Conservation (phyloP, 73 alveolate species). For the Tetrahymena borealis region DNA sequence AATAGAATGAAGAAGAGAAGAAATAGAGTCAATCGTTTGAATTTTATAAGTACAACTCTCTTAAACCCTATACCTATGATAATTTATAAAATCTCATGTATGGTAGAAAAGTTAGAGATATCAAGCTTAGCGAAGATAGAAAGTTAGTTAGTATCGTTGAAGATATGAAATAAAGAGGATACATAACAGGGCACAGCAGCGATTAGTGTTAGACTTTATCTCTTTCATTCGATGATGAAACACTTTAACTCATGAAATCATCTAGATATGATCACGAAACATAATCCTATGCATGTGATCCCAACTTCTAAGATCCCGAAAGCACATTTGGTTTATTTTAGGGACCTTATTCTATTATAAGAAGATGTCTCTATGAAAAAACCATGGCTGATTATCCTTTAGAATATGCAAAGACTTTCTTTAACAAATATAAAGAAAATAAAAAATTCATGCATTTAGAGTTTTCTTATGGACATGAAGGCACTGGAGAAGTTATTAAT, state of each 20-base stretch:
- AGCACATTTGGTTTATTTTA: conserved; percentile 58
- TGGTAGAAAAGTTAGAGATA: conserved; percentile 30
- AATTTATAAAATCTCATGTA: conserved; percentile 58
- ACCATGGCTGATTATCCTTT: conserved; percentile 65
- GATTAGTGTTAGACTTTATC: conserved; percentile 58
- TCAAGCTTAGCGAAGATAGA: neutral
- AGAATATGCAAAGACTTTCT: conserved; percentile 66
- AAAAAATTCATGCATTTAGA: conserved; percentile 58
- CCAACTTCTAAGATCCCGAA: conserved; percentile 59
- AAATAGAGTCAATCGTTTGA: conserved; percentile 30
- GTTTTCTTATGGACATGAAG: conserved; percentile 72
- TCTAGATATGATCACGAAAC: conserved; percentile 65
- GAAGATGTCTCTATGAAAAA: conserved; percentile 70
- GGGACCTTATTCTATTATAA: conserved; percentile 68
- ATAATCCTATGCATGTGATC: conserved; percentile 69
- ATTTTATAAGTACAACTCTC: conserved; percentile 60
- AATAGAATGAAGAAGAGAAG: conserved; percentile 18
- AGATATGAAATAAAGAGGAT: conserved; percentile 58
- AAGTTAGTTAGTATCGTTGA: conserved; percentile 42
- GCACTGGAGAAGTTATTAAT: conserved; percentile 76
- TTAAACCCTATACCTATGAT: conserved; percentile 53
- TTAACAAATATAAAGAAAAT: conserved; percentile 55
- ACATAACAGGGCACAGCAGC: conserved; percentile 61
- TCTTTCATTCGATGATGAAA: conserved; percentile 53
- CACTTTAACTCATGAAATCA: conserved; percentile 35